Evolutionary conservation across 2,329 filamentous ascomycete genomes (phyloP).

Genomic region (Sporothrix brunneoviolacea): DNA sequence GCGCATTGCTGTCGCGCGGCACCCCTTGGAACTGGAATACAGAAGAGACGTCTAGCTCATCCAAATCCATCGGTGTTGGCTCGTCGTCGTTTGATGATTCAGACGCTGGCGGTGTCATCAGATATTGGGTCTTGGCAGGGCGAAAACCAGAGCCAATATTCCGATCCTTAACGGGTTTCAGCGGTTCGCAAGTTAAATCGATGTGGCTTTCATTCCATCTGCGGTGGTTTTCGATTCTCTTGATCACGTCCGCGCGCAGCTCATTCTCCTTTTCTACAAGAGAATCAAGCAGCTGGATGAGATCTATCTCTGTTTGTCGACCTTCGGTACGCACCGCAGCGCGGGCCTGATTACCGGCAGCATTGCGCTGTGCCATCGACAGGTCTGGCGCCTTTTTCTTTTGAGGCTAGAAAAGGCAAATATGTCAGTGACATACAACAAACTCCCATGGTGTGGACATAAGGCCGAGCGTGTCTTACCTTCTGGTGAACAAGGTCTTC

Average conservation of each 20-base stretch:
- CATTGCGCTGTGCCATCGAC: constrained; percentile 51
- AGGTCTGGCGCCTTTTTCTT: constrained; percentile 62
- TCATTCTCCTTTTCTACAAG: constrained; percentile 75
- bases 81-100: constrained; percentile 43
- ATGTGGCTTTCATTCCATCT: constrained; percentile 88
- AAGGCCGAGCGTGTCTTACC: too few relatives aligned
- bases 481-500: constrained; percentile 94
- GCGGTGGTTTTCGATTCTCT: constrained; percentile 79
- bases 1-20: constrained; percentile 22
- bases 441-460: too few relatives aligned
- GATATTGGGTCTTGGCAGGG: constrained; percentile 63
- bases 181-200: constrained; percentile 77
- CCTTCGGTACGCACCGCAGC: constrained; percentile 62
- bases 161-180: constrained; percentile 69
- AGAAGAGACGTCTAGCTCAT: constrained; percentile 35
- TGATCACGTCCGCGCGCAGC: constrained; percentile 74
- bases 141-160: constrained; percentile 58
- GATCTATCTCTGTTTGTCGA: constrained; percentile 68
- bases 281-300: constrained; percentile 69
- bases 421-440: constrained; percentile 36
- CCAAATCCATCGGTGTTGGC: constrained; percentile 43
- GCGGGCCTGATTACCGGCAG: constrained; percentile 59
- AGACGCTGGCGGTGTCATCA: constrained; percentile 58
- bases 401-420: constrained; percentile 46
- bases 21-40: constrained; percentile 43